These are phyloP conservation scores for Claviceps humidiphila DNA, from an alignment of 2,329 filamentous ascomycete species.

Conservation along the genomic window DNA sequence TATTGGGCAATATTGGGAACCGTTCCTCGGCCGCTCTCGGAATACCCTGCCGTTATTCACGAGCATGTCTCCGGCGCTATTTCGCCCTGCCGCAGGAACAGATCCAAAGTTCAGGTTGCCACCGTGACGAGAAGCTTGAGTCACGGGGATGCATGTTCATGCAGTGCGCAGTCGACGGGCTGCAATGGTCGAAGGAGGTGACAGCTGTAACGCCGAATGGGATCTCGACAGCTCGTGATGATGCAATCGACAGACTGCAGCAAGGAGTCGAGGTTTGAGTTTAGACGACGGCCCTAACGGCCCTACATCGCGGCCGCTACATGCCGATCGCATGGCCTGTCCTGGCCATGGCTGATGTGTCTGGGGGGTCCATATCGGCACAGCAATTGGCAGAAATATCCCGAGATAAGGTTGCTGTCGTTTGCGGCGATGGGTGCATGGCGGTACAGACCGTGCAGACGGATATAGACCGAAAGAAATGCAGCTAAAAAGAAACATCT, in stretches of 20 bases:
- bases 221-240: neutral
- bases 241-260: neutral
- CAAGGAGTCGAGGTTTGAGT: neutral
- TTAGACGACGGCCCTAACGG: neutral
- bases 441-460: no score
- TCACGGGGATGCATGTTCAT: neutral
- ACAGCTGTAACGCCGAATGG: neutral
- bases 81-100: neutral
- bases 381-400: neutral
- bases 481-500: no score
- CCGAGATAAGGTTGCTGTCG: constrained; percentile 2
- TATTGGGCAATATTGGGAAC: neutral
- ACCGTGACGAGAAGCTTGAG: neutral
- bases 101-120: neutral
- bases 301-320: neutral
- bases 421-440: neutral
- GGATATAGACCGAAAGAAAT: no score
- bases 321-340: neutral
- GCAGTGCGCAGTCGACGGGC: neutral
- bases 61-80: neutral
- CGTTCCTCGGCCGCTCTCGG: neutral
- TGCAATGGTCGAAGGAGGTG: neutral
- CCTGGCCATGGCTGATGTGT: neutral
- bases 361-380: neutral
- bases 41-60: neutral